Base-by-base conservation (phyloP, 2,329 filamentous ascomycete genomes). In the Pseudogymnoascus sp. region DNA sequence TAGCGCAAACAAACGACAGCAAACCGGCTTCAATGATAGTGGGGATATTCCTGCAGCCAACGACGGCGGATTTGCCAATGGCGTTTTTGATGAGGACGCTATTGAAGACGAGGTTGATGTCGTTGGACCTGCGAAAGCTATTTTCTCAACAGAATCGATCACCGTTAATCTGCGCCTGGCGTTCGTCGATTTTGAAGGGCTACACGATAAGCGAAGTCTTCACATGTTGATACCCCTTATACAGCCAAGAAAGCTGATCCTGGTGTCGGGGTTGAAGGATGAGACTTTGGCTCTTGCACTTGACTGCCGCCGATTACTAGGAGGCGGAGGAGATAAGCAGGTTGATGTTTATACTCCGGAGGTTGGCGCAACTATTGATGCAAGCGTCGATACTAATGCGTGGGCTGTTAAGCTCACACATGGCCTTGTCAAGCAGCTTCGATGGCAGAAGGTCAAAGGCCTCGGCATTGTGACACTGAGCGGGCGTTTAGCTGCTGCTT, bases 161-260 rank as follows among this genome's bases (percentile, higher is more conserved):
- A 79, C 81, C 9, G 80, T 93, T 63, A 87, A 90, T 66, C 80
- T 95, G 60, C 86, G 88, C 56, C 86, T 99, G 67, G 89, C 90
- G 2, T 95, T 90, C 74, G 87, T 99, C 62, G 95, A 99, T 75
- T 97, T 96, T 72, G 88, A 89, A 61, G 95, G 93, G 23, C 78
- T 97, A 23, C 93, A 97, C 75, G 95, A 97, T 73, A 93, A 93
- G 74, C 89, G 93, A 68, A 96, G 91, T 74, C 79, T 99, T 59
- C 91, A 93, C 75, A 97, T 97, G 88, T 78, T 99, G 62, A 91
- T 99, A 60, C 95, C 95, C 0, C 83, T 97, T 5, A 96, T 99
- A 68, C 88, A 93, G 71, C 95, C 95, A 5, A 88, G 93, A 62
- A 99, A 99, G 75, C 82, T 99, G 61, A 96, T 99, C 66, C 82